These are phyloP conservation scores for Raddia distichophylla DNA, from an alignment of 176 grass and related monocot species.

Conservation along the genomic window DNA sequence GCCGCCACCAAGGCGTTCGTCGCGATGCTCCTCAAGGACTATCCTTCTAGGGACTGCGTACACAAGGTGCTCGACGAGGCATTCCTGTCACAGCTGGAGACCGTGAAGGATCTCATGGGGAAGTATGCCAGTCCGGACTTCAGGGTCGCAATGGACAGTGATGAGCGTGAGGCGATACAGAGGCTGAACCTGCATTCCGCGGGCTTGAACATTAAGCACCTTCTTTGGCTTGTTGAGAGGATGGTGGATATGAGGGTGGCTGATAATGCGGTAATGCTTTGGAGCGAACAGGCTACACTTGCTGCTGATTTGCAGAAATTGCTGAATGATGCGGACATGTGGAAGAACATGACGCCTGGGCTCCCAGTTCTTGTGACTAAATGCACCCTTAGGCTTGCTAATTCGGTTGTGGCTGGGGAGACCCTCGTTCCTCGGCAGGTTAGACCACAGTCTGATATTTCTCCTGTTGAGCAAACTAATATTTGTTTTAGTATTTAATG, in stretches of 20 bases:
- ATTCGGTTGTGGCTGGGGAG: constrained; percentile 66
- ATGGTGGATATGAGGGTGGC: constrained; percentile 85
- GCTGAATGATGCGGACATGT: constrained; percentile 78
- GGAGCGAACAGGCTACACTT: constrained; percentile 72
- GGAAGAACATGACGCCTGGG: constrained; percentile 83
- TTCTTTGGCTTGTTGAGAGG: constrained; percentile 89
- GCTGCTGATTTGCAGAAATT: constrained; percentile 77
- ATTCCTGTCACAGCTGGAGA: constrained; percentile 65
- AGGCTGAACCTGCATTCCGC: constrained; percentile 77
- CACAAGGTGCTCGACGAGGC: constrained; percentile 66
- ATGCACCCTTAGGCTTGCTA: constrained; percentile 68
- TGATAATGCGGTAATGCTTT: constrained; percentile 56
- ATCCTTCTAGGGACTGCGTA: constrained; percentile 63
- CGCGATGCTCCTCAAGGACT: constrained; percentile 79
- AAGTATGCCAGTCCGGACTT: constrained; percentile 89
- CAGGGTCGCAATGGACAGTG: constrained; percentile 62
- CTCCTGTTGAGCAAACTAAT: background rate
- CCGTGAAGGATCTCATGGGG: constrained; percentile 79
- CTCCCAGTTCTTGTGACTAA: constrained; percentile 68
- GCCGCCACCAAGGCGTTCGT: constrained; percentile 85
- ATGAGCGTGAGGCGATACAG: constrained; percentile 84
- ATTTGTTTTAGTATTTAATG: background rate
- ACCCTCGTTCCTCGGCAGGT: constrained; percentile 77
- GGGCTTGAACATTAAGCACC: constrained; percentile 63
- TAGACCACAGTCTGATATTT: constrained; percentile 33